These are phyloP conservation scores for Erigeron philadelphicus DNA, from an alignment of 140 eudicot genomes.

Conservation along the genomic window DNA sequence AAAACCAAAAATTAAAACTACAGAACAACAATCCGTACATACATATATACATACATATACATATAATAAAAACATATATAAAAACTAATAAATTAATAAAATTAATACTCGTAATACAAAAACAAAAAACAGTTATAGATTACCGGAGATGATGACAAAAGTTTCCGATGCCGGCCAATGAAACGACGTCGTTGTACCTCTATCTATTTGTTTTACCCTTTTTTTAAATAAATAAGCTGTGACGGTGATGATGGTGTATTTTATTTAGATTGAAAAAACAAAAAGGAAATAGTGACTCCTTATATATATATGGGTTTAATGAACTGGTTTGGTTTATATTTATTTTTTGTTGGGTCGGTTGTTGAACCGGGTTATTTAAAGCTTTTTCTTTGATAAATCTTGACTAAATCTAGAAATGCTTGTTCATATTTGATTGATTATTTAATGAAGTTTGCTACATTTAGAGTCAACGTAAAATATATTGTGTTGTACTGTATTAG, in stretches of 20 bases:
- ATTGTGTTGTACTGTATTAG: too few relatives aligned
- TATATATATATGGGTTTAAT: slow-evolving; percentile 5
- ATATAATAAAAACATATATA: not conserved
- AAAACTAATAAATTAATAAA: slow-evolving; percentile 21
- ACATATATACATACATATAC: not conserved
- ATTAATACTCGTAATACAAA: not conserved
- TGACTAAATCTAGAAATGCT: slow-evolving; percentile 9
- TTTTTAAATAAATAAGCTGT: slow-evolving; percentile 7
- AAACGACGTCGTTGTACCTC: slow-evolving; percentile 28
- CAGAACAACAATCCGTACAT: slow-evolving; percentile 13
- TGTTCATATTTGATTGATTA: too few relatives aligned
- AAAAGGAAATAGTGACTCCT: slow-evolving; percentile 15
- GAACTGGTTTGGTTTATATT: not conserved
- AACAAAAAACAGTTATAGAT: slow-evolving; percentile 16
- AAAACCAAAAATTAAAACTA: slow-evolving; percentile 12
- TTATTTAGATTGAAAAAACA: slow-evolving; percentile 21
- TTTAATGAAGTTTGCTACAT: not conserved
- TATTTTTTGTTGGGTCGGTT: not conserved
- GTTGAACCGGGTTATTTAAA: slow-evolving; percentile 11
- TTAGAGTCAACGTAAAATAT: not conserved
- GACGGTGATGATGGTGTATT: slow-evolving; percentile 34
- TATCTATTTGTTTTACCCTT: not conserved
- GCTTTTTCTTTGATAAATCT: slow-evolving; percentile 23
- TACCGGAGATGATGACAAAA: slow-evolving; percentile 4
- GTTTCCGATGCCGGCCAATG: slow-evolving; percentile 26